These are phyloP conservation scores for Datura wrightii DNA, from an alignment of 257 asterid genomes.

Conservation along the genomic window DNA sequence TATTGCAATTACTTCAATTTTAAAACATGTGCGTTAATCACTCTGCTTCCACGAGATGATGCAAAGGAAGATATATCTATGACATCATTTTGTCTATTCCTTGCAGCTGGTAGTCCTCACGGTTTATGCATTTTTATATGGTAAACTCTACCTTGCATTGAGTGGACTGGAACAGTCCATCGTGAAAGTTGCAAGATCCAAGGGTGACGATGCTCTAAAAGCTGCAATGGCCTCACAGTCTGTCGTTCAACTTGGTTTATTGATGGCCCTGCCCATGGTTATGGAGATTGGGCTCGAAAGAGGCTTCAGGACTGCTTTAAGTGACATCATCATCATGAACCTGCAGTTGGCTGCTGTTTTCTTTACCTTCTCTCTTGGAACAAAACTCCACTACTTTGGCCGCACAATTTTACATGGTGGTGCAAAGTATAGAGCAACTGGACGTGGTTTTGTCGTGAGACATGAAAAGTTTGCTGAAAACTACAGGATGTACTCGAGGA, in stretches of 20 bases:
- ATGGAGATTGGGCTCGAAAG: slow-evolving; percentile 98
- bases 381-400: slow-evolving; percentile 94
- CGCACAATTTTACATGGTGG: slow-evolving; percentile 93
- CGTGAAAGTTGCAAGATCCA: slow-evolving; percentile 63
- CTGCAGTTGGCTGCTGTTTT: slow-evolving; percentile 89
- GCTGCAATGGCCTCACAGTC: slow-evolving; percentile 93
- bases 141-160: slow-evolving; percentile 78
- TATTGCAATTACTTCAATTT: not conserved
- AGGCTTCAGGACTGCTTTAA: slow-evolving; percentile 86
- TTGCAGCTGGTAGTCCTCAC: slow-evolving; percentile 89
- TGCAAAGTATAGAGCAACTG: slow-evolving; percentile 95
- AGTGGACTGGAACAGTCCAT: slow-evolving; percentile 92
- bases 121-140: slow-evolving; percentile 87
- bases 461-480: slow-evolving; percentile 93
- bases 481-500: slow-evolving; percentile 93
- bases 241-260: slow-evolving; percentile 83
- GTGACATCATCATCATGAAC: slow-evolving; percentile 87
- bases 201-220: slow-evolving; percentile 70
- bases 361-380: slow-evolving; percentile 95
- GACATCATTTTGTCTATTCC: slow-evolving; percentile 19
- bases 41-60: slow-evolving; percentile 12
- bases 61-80: slow-evolving; percentile 21
- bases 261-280: slow-evolving; percentile 92
- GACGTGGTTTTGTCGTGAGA: slow-evolving; percentile 94
- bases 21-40: slow-evolving; percentile 13